Conservation (phyloP, 345 rosid genomes). For the Odontarrhena argentea region DNA sequence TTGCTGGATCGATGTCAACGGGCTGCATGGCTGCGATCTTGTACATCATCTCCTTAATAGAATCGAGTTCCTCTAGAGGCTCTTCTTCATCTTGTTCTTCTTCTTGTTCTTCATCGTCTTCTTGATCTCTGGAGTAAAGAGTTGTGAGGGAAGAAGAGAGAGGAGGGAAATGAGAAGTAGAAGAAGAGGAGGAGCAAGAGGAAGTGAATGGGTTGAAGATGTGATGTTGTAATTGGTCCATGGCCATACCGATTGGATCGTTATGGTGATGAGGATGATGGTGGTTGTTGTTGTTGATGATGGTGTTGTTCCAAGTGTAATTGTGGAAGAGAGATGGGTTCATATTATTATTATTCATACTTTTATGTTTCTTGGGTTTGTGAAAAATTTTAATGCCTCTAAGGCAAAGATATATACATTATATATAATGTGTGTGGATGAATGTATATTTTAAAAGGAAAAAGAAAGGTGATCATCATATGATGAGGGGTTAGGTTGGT, state of each 20-base stretch:
- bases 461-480: constrained; percentile 39
- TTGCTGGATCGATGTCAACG: constrained; percentile 84
- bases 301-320: constrained; percentile 46
- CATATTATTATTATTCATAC: constrained; percentile 59
- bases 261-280: constrained; percentile 26
- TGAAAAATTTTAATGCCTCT: constrained; percentile 24
- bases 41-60: constrained; percentile 98
- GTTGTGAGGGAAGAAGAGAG: constrained; percentile 36
- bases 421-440: not conserved
- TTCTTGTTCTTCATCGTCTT: constrained; percentile 9
- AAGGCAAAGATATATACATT: constrained; percentile 23
- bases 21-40: constrained; percentile 96
- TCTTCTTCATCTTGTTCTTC: constrained; percentile 54
- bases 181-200: constrained; percentile 42
- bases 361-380: constrained; percentile 29
- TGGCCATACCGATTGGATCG: constrained; percentile 45
- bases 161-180: constrained; percentile 43
- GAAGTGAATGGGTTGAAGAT: constrained; percentile 40
- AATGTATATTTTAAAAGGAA: constrained; percentile 26
- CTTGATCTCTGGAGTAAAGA: constrained; percentile 29
- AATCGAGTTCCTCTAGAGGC: constrained; percentile 74
- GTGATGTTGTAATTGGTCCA: constrained; percentile 48
- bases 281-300: constrained; percentile 18
- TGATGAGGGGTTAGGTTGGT: constrained; percentile 51
- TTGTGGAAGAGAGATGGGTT: constrained; percentile 54